Evolutionary conservation across 768 basidiomycete genomes (phyloP), one percentile per base, ranked within the genome.

Genomic region (Collybiopsis luxurians): DNA sequence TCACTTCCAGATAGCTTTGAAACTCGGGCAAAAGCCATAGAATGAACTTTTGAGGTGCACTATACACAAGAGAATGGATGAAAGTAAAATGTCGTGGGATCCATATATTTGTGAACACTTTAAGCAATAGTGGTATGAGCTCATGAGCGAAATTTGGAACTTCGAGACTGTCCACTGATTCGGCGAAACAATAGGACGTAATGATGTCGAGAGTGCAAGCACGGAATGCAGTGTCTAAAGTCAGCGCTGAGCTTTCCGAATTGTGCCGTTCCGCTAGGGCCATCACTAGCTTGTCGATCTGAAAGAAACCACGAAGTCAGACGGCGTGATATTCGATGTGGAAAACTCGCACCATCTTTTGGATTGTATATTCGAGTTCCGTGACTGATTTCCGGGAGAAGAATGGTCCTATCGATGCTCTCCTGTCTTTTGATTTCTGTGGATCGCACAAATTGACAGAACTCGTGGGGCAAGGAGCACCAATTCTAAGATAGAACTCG

Each of bases 191-290:
- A 59, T 77, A 76, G 5, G 71, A 66, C 11, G 76, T 67, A 50
- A 80, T 75, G 48, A 77, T 72, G 58, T 79, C 79, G 59, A 77
- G 62, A 10, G 76, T 71, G 13, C 71, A 66, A 30, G 75, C 74
- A 31, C 76, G 70, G 48, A 75, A 79, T 4, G 75, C 77, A 31
- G 72, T 62, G 63, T 71, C 73, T 61, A 78, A 66, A 52, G 78
- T 65, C 5, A 65, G 64, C 2, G 75, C 6, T 10, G 68, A 28
- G 43, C 56, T 48, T 59, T 46, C 56, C 55, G 27, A 21, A 61
- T 42, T 49, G 58, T 45, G 26, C 53, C 15, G 5, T 21, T 44
- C 45, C 40, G 43, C 27, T 54, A 54, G 2, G 71, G 59, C 43
- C 64, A 61, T 3, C 52, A 55, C 24, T 70, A 79, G 63, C 28